phyloP scores from a whole-genome alignment of 768 basidiomycete genomes.

The Tylopilus vinaceipallidus region DNA sequence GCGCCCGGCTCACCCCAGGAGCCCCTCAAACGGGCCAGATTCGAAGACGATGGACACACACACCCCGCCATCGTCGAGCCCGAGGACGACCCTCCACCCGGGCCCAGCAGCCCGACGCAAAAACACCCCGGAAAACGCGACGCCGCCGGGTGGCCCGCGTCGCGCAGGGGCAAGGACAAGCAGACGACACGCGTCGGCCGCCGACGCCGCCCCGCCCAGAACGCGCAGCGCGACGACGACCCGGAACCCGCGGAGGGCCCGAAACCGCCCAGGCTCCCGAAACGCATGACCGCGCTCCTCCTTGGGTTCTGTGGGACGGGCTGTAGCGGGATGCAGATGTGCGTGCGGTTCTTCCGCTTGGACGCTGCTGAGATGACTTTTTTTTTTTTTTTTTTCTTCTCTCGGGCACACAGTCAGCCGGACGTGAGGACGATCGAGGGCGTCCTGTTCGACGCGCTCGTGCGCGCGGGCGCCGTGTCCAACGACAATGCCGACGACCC shows the following conservation, averaged over 20 bases:
- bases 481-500: constrained; percentile 91
- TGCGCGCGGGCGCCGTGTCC: constrained; percentile 90
- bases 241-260: constrained; percentile 12
- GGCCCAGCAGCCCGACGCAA: background rate
- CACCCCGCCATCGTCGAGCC: background rate
- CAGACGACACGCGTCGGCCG: constrained; percentile 36
- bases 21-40: constrained; percentile 12
- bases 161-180: constrained; percentile 38
- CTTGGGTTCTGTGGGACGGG: constrained; percentile 92
- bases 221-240: constrained; percentile 11
- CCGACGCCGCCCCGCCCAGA: constrained; percentile 26
- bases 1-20: background rate
- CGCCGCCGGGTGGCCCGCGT: constrained; percentile 33
- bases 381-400: no score
- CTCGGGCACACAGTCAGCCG: constrained; percentile 54
- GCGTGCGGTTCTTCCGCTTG: constrained; percentile 33
- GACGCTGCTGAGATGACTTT: background rate
- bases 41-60: constrained; percentile 1
- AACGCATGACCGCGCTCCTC: constrained; percentile 79
- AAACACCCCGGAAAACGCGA: constrained; percentile 18
- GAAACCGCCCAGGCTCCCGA: constrained; percentile 67
- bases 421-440: constrained; percentile 84
- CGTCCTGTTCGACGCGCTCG: constrained; percentile 81
- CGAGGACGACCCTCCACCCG: background rate
- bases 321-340: constrained; percentile 97